A percentile compares a stretch with the other conserved stretches of the same genome.
Conservation (phyloP, 257 asterid genomes). For the Solanum medicagineum region DNA sequence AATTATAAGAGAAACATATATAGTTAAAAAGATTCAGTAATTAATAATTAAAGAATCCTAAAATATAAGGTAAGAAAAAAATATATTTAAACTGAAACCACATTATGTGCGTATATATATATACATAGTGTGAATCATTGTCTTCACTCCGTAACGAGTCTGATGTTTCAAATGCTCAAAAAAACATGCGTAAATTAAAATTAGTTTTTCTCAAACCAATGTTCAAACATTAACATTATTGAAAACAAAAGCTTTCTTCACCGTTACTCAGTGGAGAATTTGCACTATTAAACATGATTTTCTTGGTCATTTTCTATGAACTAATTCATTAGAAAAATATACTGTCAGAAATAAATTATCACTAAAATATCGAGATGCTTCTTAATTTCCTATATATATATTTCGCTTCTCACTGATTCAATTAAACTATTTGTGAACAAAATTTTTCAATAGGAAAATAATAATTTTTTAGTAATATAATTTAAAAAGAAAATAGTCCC, state of each 20-base stretch:
- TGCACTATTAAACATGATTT: not conserved
- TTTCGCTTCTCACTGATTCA: not conserved
- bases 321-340: not conserved
- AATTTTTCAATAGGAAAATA: not conserved
- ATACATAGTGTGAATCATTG: no score
- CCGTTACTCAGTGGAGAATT: not conserved
- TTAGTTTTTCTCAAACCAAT: not conserved
- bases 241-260: not conserved
- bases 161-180: not conserved
- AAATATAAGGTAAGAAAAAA: no score
- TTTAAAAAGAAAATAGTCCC: not conserved
- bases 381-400: not conserved
- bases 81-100: no score
- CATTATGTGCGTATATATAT: no score
- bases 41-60: no score
- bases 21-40: no score
- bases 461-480: not conserved
- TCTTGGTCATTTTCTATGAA: not conserved
- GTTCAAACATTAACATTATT: not conserved
- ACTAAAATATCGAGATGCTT: not conserved
- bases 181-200: not conserved
- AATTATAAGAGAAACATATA: no score
- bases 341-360: not conserved
- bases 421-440: not conserved
- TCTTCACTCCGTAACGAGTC: not conserved